Conservation (phyloP, 768 basidiomycete genomes). For the Hygrophorus russula region DNA sequence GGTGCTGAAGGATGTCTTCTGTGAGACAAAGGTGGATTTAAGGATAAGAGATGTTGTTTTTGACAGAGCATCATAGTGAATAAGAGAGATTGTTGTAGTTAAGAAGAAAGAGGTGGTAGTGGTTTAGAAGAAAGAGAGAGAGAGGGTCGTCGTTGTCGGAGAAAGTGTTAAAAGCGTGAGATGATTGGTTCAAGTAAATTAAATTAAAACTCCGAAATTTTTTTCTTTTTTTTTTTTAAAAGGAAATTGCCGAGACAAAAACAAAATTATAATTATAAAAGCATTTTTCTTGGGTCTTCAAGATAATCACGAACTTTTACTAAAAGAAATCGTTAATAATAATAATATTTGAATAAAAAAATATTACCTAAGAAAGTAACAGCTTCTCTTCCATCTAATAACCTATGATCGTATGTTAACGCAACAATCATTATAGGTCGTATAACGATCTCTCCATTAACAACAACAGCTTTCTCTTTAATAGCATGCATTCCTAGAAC, state of each 20-base stretch:
- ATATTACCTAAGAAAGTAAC: constrained; percentile 83
- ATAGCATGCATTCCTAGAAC: constrained; percentile 96
- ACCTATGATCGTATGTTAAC: constrained; percentile 89
- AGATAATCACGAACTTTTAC: constrained; percentile 91
- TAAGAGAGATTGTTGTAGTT: not conserved
- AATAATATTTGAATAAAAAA: not conserved
- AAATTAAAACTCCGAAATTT: too few relatives aligned
- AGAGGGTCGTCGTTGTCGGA: too few relatives aligned
- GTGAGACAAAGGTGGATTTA: constrained; percentile 17
- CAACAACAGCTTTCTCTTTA: constrained; percentile 84
- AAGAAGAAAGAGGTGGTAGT: too few relatives aligned
- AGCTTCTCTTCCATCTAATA: constrained; percentile 93
- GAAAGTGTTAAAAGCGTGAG: too few relatives aligned
- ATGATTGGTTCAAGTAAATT: too few relatives aligned
- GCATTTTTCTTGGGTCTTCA: constrained; percentile 91
- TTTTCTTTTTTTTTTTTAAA: too few relatives aligned
- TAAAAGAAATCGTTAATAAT: constrained; percentile 16
- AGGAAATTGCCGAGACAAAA: too few relatives aligned
- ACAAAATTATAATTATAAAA: too few relatives aligned
- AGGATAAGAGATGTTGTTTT: constrained; percentile 26
- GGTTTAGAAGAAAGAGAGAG: too few relatives aligned
- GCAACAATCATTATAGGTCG: constrained; percentile 95
- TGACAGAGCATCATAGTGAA: constrained; percentile 36
- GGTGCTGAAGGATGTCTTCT: constrained; percentile 63
- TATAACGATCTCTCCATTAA: constrained; percentile 91